Conservation (phyloP, 2,329 filamentous ascomycete species). For the Curvularia sp. region DNA sequence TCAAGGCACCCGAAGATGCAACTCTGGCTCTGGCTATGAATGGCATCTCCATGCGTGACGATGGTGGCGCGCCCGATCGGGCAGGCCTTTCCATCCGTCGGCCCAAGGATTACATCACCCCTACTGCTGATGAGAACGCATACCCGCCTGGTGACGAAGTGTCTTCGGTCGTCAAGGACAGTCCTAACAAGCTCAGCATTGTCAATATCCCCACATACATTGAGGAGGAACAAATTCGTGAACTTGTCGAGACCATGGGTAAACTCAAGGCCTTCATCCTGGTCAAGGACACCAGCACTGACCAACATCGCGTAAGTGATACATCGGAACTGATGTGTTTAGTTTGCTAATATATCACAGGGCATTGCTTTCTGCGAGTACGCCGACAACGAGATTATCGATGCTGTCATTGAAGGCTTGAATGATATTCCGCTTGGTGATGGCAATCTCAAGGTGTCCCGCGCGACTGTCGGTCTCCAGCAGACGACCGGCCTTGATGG, state of each 20-base stretch:
- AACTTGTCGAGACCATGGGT: slow-evolving; percentile 89
- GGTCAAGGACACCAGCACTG: slow-evolving; percentile 84
- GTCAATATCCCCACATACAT: slow-evolving; percentile 88
- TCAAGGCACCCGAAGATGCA: slow-evolving; percentile 84
- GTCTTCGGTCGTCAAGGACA: slow-evolving; percentile 84
- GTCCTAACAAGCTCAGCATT: slow-evolving; percentile 93
- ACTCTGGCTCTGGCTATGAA: slow-evolving; percentile 91
- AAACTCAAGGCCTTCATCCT: slow-evolving; percentile 91
- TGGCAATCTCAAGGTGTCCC: slow-evolving; percentile 80
- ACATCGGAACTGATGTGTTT: background rate
- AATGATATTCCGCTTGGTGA: slow-evolving; percentile 95
- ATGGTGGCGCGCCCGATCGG: slow-evolving; percentile 58
- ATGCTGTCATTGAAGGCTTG: slow-evolving; percentile 86
- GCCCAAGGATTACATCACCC: slow-evolving; percentile 97
- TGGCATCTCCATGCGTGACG: slow-evolving; percentile 81
- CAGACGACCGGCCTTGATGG: slow-evolving; percentile 92
- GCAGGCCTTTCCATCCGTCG: slow-evolving; percentile 77
- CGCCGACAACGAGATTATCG: slow-evolving; percentile 75
- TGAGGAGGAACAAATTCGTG: slow-evolving; percentile 87
- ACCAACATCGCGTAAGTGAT: slow-evolving; percentile 79
- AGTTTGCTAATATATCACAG: slow-evolving; percentile 55
- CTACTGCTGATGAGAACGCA: slow-evolving; percentile 68
- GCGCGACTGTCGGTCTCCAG: slow-evolving; percentile 92
- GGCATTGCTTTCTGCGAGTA: slow-evolving; percentile 98
- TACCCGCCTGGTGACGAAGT: slow-evolving; percentile 76